Evolutionary conservation across 257 asterid genomes (phyloP).

Genomic region (Solanum chiquidenum): DNA sequence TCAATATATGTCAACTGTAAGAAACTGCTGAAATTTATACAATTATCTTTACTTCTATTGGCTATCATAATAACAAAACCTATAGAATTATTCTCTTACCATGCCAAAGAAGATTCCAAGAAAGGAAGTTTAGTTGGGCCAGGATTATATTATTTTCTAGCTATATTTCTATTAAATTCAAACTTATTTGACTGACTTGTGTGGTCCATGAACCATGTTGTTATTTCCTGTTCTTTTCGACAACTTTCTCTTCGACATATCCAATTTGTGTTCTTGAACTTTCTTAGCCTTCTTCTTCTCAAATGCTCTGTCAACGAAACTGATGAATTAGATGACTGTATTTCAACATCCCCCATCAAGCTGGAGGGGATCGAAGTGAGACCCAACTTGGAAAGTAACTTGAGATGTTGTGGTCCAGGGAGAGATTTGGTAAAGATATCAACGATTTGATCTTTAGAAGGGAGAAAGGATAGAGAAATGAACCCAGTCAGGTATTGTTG

Average conservation of each 20-base stretch:
- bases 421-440: background rate
- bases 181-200: background rate
- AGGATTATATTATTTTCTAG: background rate
- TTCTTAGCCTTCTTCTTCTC: background rate
- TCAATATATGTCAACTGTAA: no score
- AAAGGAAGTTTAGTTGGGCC: no score
- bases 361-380: background rate
- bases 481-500: background rate
- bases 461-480: background rate
- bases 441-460: background rate
- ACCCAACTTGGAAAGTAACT: background rate
- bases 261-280: background rate
- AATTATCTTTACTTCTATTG: background rate
- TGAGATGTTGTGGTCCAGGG: background rate
- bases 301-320: background rate
- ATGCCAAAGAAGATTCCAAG: background rate
- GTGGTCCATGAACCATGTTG: background rate
- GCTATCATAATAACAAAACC: background rate
- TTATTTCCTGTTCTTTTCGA: background rate
- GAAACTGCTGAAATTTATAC: background rate
- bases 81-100: no score
- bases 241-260: background rate
- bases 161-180: background rate
- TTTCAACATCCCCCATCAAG: background rate
- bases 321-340: background rate